Conservation (phyloP, 768 basidiomycete genomes). For the Boletus patriciae region DNA sequence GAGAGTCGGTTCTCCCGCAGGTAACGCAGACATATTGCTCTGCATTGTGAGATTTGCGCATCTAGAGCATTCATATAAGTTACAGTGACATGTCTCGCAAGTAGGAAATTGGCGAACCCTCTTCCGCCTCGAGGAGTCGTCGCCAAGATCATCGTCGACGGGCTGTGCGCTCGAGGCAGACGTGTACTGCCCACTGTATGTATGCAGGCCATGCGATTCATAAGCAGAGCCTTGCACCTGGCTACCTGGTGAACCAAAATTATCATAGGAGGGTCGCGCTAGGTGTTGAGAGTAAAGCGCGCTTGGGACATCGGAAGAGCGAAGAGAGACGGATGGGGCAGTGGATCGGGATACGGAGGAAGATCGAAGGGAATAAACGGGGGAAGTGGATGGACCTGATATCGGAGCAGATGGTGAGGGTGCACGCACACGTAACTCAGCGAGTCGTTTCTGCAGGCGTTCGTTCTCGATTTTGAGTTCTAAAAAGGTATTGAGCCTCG, state of each 20-base stretch:
- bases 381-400: slow-evolving; percentile 17
- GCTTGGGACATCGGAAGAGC: slow-evolving; percentile 11
- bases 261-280: slow-evolving; percentile 15
- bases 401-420: slow-evolving; percentile 18
- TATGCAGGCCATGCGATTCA: slow-evolving; percentile 22
- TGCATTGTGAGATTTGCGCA: slow-evolving; percentile 42
- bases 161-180: slow-evolving; percentile 14
- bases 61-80: slow-evolving; percentile 12
- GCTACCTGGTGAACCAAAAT: slow-evolving; percentile 7
- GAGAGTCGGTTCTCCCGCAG: slow-evolving; percentile 93
- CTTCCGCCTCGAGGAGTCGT: slow-evolving; percentile 59
- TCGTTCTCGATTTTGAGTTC: slow-evolving; percentile 91
- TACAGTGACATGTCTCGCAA: not conserved
- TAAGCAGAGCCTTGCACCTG: slow-evolving; percentile 15
- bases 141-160: slow-evolving; percentile 44
- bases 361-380: slow-evolving; percentile 31
- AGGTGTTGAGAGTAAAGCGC: slow-evolving; percentile 19
- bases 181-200: slow-evolving; percentile 18
- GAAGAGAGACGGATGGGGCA: slow-evolving; percentile 18
- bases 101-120: slow-evolving; percentile 44
- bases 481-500: slow-evolving; percentile 68
- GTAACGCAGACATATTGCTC: slow-evolving; percentile 88
- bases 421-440: slow-evolving; percentile 39
- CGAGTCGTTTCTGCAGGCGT: slow-evolving; percentile 62
- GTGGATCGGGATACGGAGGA: slow-evolving; percentile 26